Evolutionary conservation across 2,329 filamentous ascomycete genomes (phyloP).

Genomic region (Nigrospora oryzae): DNA sequence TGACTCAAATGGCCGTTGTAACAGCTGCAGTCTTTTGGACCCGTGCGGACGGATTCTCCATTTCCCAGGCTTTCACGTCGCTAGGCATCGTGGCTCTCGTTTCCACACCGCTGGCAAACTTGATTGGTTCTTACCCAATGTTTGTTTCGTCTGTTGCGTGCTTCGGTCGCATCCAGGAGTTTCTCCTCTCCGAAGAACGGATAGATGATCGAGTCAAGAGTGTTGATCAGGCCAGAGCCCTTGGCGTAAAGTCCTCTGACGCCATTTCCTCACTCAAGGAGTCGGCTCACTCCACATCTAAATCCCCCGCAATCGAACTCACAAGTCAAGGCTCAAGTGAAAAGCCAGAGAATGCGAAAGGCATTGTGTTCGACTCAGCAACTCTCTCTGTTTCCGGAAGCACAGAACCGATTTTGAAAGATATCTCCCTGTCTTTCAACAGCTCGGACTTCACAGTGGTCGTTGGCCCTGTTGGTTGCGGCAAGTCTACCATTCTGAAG

Average conservation of each 20-base stretch:
- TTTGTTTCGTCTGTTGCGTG: background rate
- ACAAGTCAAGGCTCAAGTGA: background rate
- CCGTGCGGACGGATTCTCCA: conserved; percentile 20
- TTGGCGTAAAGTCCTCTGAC: background rate
- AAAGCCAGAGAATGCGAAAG: too few relatives aligned
- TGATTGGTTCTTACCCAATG: background rate
- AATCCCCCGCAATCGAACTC: too few relatives aligned
- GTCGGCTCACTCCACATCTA: background rate
- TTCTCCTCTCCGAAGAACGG: background rate
- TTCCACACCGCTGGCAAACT: conserved; percentile 1
- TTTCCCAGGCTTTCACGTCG: conserved; percentile 27
- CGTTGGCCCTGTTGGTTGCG: background rate
- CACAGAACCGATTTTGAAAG: background rate
- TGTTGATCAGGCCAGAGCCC: background rate
- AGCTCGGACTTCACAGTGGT: background rate
- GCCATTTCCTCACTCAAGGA: background rate
- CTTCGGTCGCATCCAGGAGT: conserved; percentile 2
- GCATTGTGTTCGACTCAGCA: background rate
- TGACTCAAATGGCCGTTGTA: background rate
- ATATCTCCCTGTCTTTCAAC: background rate
- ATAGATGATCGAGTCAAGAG: background rate
- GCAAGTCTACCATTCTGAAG: background rate
- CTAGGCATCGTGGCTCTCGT: conserved; percentile 11
- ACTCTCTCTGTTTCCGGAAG: background rate
- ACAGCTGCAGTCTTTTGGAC: conserved; percentile 3